phyloP scores from a whole-genome alignment of 2,329 filamentous ascomycete species.

The Aspergillus pseudotamarii region DNA sequence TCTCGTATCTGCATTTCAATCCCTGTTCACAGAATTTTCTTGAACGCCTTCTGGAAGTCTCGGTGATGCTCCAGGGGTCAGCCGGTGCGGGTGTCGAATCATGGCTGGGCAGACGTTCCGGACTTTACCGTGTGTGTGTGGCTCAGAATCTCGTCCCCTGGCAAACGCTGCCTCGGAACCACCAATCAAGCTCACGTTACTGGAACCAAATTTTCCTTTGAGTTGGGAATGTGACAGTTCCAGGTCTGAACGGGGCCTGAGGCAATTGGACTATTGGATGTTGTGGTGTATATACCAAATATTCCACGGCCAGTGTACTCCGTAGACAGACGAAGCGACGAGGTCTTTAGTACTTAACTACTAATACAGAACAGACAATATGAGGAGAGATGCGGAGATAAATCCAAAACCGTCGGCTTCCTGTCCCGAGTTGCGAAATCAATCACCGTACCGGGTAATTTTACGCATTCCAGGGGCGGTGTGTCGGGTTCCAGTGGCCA shows the following conservation, averaged over 20 bases:
- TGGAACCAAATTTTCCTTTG: neutral
- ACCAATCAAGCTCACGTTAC: neutral
- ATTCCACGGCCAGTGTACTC: neutral
- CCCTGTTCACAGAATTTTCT: constrained; percentile 5
- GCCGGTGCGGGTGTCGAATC: constrained; percentile 4
- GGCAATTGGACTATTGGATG: neutral
- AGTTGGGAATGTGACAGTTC: neutral
- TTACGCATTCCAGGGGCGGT: constrained; percentile 15
- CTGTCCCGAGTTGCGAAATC: neutral
- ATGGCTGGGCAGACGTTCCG: constrained; percentile 9
- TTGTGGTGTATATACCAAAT: neutral
- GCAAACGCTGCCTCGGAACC: neutral
- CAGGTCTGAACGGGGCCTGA: neutral
- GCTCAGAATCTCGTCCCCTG: constrained; percentile 1
- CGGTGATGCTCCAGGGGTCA: constrained; percentile 4
- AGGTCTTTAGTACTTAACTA: neutral
- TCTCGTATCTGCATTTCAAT: neutral
- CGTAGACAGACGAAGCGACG: neutral
- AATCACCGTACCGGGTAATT: constrained; percentile 11
- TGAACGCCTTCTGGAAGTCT: constrained; percentile 1
- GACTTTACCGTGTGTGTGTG: constrained; percentile 16
- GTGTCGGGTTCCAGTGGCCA: neutral
- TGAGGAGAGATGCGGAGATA: constrained; percentile 5
- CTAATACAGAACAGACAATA: neutral
- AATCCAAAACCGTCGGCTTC: neutral